A percentile compares a stretch with the other conserved stretches of the same genome.
Conservation (phyloP, 345 rosid genomes). For the Dovyalis caffra region DNA sequence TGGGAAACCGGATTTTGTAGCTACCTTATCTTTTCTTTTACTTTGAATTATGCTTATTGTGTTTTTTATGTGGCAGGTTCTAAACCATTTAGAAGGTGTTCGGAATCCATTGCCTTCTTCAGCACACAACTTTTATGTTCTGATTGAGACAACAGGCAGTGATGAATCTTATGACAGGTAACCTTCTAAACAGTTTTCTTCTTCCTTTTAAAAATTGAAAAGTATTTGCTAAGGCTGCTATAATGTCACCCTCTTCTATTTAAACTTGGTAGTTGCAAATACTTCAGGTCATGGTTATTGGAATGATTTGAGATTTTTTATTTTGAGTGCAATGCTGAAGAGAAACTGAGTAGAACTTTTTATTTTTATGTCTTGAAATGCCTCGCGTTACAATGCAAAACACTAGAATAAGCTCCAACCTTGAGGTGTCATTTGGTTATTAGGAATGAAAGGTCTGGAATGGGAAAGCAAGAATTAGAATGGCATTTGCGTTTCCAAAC, state of each 20-base stretch:
- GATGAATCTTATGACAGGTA: conserved; percentile 72
- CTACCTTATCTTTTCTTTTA: not conserved
- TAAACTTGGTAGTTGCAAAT: not conserved
- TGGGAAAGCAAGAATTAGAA: too few relatives aligned
- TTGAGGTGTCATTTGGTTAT: too few relatives aligned
- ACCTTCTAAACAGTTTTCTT: not conserved
- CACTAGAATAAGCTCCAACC: not conserved
- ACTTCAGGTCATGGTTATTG: too few relatives aligned
- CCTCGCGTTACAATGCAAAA: not conserved
- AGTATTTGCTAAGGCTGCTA: not conserved
- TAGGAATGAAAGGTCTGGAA: too few relatives aligned
- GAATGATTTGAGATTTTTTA: too few relatives aligned
- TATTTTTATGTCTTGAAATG: not conserved
- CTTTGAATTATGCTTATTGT: not conserved
- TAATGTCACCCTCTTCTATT: not conserved
- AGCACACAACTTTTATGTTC: conserved; percentile 69
- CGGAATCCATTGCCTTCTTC: conserved; percentile 79
- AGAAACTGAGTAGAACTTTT: too few relatives aligned
- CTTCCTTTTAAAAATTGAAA: not conserved
- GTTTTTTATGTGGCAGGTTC: conserved; percentile 46
- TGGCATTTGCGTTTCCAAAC: too few relatives aligned
- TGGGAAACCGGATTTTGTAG: not conserved
- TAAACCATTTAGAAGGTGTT: conserved; percentile 77
- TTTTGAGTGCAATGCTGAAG: too few relatives aligned
- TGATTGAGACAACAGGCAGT: conserved; percentile 90